Conservation (phyloP, 148 eudicot species). For the Chenopodium berlandieri region DNA sequence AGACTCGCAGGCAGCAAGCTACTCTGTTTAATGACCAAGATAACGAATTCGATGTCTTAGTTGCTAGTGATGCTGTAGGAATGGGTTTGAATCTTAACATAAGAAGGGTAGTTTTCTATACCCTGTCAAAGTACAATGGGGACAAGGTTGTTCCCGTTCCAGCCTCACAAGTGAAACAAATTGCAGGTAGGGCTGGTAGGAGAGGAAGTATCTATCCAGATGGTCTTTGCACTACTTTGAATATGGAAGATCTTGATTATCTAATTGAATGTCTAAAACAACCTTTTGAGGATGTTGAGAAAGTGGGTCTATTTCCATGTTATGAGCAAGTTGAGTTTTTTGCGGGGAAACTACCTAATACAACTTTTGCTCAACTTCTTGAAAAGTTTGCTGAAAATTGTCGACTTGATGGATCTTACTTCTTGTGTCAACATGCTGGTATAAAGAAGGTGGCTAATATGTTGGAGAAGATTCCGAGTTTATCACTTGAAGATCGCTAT, state of each 20-base stretch:
- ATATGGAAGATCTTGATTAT: slow-evolving; percentile 76
- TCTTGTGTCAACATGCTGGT: slow-evolving; percentile 67
- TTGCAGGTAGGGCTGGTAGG: slow-evolving; percentile 96
- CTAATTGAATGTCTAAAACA: slow-evolving; percentile 79
- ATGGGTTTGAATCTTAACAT: slow-evolving; percentile 97
- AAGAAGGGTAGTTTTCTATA: slow-evolving; percentile 70
- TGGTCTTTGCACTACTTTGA: slow-evolving; percentile 79
- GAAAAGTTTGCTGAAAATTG: slow-evolving; percentile 69
- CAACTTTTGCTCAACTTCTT: slow-evolving; percentile 68
- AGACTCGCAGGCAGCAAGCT: slow-evolving; percentile 95
- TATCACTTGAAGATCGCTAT: slow-evolving; percentile 88
- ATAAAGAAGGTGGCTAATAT: slow-evolving; percentile 84
- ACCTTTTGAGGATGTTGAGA: slow-evolving; percentile 71
- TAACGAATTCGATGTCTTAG: slow-evolving; percentile 82
- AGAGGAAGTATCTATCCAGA: slow-evolving; percentile 96
- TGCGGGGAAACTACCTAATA: slow-evolving; percentile 67
- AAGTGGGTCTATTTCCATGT: slow-evolving; percentile 92
- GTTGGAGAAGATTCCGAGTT: slow-evolving; percentile 77
- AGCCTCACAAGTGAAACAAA: slow-evolving; percentile 92
- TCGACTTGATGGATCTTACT: slow-evolving; percentile 87
- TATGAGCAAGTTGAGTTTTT: slow-evolving; percentile 92
- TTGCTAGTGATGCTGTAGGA: slow-evolving; percentile 99
- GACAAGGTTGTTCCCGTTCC: slow-evolving; percentile 83
- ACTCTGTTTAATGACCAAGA: slow-evolving; percentile 73
- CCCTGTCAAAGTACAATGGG: slow-evolving; percentile 87